phyloP scores from a whole-genome alignment of 306 rosid genomes.

The Mimosa bimucronata region DNA sequence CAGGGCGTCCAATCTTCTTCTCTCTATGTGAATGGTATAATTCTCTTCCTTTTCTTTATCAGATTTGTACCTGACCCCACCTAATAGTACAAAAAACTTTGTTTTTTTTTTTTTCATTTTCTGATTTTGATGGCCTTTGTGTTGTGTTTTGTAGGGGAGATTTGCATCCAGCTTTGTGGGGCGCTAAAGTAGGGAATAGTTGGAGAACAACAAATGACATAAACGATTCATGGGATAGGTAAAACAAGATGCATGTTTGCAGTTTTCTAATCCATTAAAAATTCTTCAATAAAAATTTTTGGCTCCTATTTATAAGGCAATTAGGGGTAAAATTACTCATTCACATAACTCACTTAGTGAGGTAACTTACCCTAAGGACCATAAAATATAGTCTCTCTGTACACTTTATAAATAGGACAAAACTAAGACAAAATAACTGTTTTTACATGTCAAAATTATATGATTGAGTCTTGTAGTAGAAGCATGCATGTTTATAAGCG shows the following conservation, averaged over 20 bases:
- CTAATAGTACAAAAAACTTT: too few relatives aligned
- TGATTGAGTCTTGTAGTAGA: neutral
- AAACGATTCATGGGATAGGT: conserved; percentile 86
- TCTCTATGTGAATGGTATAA: conserved; percentile 94
- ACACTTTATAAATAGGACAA: too few relatives aligned
- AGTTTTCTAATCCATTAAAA: neutral
- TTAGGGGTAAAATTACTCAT: too few relatives aligned
- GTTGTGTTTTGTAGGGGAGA: conserved; percentile 70
- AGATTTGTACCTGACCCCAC: neutral
- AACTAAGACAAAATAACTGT: too few relatives aligned
- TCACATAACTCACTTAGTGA: too few relatives aligned
- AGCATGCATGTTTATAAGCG: neutral
- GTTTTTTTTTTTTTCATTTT: too few relatives aligned
- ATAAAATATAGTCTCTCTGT: too few relatives aligned
- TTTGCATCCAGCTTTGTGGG: conserved; percentile 95
- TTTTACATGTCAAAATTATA: too few relatives aligned
- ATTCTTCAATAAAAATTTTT: too few relatives aligned
- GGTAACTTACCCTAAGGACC: too few relatives aligned
- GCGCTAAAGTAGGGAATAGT: conserved; percentile 82
- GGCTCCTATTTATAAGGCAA: too few relatives aligned
- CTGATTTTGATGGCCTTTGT: too few relatives aligned
- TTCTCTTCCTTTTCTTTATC: neutral
- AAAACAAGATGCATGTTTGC: neutral
- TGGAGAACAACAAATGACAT: conserved; percentile 97
- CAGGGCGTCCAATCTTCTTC: conserved; percentile 85